Conservation (phyloP, 2,329 filamentous ascomycete genomes). For the Fusarium beomiforme region DNA sequence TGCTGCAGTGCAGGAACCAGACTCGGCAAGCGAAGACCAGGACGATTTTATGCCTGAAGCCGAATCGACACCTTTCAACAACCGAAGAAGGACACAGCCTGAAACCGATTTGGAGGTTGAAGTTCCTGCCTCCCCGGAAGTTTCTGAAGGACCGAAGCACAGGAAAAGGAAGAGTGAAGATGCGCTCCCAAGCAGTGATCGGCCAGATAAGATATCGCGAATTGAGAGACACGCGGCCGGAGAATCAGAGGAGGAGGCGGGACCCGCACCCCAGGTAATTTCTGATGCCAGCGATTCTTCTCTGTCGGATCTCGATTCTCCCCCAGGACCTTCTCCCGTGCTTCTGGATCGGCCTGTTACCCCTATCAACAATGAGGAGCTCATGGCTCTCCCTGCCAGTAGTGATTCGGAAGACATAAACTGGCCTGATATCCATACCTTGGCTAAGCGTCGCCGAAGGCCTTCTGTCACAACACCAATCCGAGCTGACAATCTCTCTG, state of each 20-base stretch:
- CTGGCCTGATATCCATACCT: constrained; percentile 63
- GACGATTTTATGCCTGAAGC: constrained; percentile 69
- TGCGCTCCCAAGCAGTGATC: constrained; percentile 50
- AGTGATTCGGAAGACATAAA: constrained; percentile 59
- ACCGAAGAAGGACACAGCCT: constrained; percentile 51
- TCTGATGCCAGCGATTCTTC: constrained; percentile 50
- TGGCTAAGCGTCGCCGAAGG: constrained; percentile 59
- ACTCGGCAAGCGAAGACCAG: constrained; percentile 58
- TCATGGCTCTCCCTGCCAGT: constrained; percentile 66
- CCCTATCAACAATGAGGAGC: constrained; percentile 58
- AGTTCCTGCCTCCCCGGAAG: constrained; percentile 41
- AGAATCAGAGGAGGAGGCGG: constrained; percentile 23
- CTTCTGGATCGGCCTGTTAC: constrained; percentile 50
- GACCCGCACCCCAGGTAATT: constrained; percentile 6
- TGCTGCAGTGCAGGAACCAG: constrained; percentile 45
- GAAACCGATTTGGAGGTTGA: constrained; percentile 29
- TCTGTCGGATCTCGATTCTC: constrained; percentile 51
- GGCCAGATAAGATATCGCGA: constrained; percentile 50
- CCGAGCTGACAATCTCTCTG: constrained; percentile 56
- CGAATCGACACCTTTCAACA: constrained; percentile 73
- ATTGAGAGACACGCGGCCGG: constrained; percentile 37
- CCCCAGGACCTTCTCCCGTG: constrained; percentile 44
- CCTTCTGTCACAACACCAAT: constrained; percentile 51
- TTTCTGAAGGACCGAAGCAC: constrained; percentile 47
- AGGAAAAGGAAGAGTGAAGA: constrained; percentile 68